Evolutionary conservation across 164 flowering plant species (phyloP).

Genomic region (Magnolia officinalis): DNA sequence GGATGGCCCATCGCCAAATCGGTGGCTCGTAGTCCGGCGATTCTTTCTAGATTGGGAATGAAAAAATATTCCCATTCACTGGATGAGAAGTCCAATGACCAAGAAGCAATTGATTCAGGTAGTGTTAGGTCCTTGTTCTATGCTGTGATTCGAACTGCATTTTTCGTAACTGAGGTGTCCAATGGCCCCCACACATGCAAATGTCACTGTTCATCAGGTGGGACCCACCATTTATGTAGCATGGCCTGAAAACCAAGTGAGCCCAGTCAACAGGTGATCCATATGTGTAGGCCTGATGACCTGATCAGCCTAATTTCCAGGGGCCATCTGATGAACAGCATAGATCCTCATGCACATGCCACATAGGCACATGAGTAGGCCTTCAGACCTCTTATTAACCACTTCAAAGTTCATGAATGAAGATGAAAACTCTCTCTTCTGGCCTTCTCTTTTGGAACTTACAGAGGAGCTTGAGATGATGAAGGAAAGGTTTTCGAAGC

Average conservation of each 20-base stretch:
- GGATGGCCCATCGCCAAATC: conserved; percentile 39
- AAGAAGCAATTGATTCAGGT: conserved; percentile 52
- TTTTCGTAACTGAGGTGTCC: not conserved
- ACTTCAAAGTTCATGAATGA: not conserved
- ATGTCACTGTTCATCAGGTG: not conserved
- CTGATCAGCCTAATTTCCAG: no score
- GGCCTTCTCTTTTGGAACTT: not conserved
- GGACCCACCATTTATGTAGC: not conserved
- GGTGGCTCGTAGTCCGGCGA: conserved; percentile 25
- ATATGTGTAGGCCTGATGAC: no score
- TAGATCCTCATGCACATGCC: no score
- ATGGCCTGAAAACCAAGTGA: not conserved
- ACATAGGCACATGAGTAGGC: not conserved
- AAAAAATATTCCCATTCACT: conserved; percentile 29
- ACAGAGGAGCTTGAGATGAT: conserved; percentile 74
- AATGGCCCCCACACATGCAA: not conserved
- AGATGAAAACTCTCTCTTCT: not conserved
- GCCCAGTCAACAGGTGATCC: not conserved
- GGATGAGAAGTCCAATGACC: conserved; percentile 30
- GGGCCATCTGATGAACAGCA: no score
- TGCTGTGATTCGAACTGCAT: not conserved
- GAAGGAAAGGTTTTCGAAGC: conserved; percentile 93
- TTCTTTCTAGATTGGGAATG: conserved; percentile 45
- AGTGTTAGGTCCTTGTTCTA: not conserved
- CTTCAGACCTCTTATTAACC: not conserved